A percentile compares a stretch with the other conserved stretches of the same genome.
These are phyloP conservation scores for Exophiala phaeomuriformis DNA, from an alignment of 2,329 filamentous ascomycete species.

Conservation along the genomic window DNA sequence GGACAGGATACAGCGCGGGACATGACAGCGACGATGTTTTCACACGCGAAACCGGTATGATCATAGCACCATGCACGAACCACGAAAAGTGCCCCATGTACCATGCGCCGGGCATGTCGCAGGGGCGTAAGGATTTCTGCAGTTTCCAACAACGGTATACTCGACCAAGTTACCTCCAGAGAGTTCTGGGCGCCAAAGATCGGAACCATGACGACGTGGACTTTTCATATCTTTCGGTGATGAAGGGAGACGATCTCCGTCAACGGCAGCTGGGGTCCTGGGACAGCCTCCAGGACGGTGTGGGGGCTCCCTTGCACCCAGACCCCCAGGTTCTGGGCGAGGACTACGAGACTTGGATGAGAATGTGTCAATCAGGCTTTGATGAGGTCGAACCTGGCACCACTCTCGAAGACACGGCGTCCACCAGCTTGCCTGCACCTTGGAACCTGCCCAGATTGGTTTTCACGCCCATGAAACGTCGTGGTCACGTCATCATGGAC, in stretches of 20 bases:
- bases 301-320: slow-evolving; percentile 16
- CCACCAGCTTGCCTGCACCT: slow-evolving; percentile 15
- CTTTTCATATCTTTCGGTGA: slow-evolving; percentile 82
- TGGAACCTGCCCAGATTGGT: slow-evolving; percentile 63
- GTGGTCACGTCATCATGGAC: slow-evolving; percentile 81
- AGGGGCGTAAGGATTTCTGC: slow-evolving; percentile 80
- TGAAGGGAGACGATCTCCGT: slow-evolving; percentile 62
- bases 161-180: slow-evolving; percentile 72
- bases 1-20: slow-evolving; percentile 30
- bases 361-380: slow-evolving; percentile 12
- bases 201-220: slow-evolving; percentile 84
- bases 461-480: slow-evolving; percentile 74
- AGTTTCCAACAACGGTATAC: slow-evolving; percentile 85
- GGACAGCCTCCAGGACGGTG: slow-evolving; percentile 16
- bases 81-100: slow-evolving; percentile 89
- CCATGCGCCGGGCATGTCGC: slow-evolving; percentile 57
- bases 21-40: slow-evolving; percentile 28
- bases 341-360: slow-evolving; percentile 14
- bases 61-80: slow-evolving; percentile 69
- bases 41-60: slow-evolving; percentile 50
- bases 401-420: slow-evolving; percentile 5
- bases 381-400: slow-evolving; percentile 18
- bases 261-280: slow-evolving; percentile 27
- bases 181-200: slow-evolving; percentile 57
- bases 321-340: slow-evolving; percentile 4